Conservation (phyloP, 1,284 basidiomycete species). For the Agroathelia rolfsii region DNA sequence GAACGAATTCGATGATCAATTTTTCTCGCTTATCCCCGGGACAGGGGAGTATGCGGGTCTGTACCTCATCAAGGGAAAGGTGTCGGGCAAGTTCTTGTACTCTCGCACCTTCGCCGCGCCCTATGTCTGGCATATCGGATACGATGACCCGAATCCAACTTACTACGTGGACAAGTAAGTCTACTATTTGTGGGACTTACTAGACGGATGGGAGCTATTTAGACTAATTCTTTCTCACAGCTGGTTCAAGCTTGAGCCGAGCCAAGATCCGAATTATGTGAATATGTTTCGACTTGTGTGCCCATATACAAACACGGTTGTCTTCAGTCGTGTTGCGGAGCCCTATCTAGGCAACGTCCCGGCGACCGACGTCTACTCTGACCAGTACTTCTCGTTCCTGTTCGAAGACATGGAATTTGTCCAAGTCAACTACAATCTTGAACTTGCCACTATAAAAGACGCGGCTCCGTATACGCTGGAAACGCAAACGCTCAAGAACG, state of each 20-base stretch:
- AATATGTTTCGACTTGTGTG: constrained; percentile 1
- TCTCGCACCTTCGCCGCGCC: constrained; percentile 2
- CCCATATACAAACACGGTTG: not conserved
- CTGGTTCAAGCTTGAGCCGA: constrained; percentile 8
- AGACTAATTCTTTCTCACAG: constrained; percentile 6
- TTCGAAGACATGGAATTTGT: constrained; percentile 7
- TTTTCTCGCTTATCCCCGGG: constrained; percentile 9
- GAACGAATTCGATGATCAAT: constrained; percentile 7
- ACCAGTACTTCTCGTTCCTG: constrained; percentile 7
- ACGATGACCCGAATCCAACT: no score
- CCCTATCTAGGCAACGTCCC: not conserved
- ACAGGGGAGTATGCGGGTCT: constrained; percentile 1
- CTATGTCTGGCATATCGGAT: constrained; percentile 5
- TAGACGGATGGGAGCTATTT: constrained; percentile 5
- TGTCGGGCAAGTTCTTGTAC: constrained; percentile 7
- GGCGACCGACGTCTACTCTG: not conserved
- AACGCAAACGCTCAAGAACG: no score
- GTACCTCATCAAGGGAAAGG: constrained; percentile 8
- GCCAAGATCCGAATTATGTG: not conserved
- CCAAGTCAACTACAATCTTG: constrained; percentile 5
- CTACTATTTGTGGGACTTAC: no score
- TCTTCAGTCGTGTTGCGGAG: not conserved
- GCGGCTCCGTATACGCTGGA: no score
- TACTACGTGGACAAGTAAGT: no score
- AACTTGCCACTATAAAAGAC: not conserved